These are phyloP conservation scores for Heritiera fomes DNA, from an alignment of 345 rosid genomes.

Conservation along the genomic window DNA sequence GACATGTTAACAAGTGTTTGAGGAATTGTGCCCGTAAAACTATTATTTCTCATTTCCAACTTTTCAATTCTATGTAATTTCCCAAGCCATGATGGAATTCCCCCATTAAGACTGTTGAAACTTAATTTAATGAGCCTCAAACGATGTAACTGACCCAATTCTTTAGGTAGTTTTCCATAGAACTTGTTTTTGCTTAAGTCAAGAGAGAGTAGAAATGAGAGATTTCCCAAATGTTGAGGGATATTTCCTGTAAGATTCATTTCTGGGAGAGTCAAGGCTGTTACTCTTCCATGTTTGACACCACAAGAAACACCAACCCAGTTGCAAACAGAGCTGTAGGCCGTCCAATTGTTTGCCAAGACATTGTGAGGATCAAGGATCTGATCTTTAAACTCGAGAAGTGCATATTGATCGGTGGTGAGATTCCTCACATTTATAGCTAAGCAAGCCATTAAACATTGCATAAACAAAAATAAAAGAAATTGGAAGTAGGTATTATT, in stretches of 20 bases:
- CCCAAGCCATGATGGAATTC: neutral
- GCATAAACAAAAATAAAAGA: neutral
- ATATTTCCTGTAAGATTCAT: constrained; percentile 22
- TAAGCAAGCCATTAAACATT: neutral
- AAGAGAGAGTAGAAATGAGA: constrained; percentile 14
- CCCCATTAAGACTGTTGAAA: neutral
- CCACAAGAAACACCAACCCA: constrained; percentile 30
- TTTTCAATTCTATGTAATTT: constrained; percentile 8
- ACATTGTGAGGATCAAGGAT: constrained; percentile 19
- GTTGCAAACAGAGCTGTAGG: constrained; percentile 14
- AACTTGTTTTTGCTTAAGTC: constrained; percentile 22
- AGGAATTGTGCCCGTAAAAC: constrained; percentile 11
- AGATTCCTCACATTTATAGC: neutral
- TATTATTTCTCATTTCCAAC: neutral
- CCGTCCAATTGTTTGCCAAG: constrained; percentile 21
- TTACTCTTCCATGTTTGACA: constrained; percentile 15
- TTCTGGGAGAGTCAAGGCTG: constrained; percentile 18
- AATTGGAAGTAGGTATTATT: neutral
- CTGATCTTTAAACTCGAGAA: constrained; percentile 18
- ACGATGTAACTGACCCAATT: constrained; percentile 16
- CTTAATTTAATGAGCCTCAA: constrained; percentile 7
- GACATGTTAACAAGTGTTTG: neutral
- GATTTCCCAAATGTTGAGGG: constrained; percentile 31
- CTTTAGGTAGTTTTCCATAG: constrained; percentile 19
- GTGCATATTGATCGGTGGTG: constrained; percentile 21